phyloP scores from a whole-genome alignment of 225 moss, liverwort and hornwort genomes.

The Physcomitrellopsis africana region DNA sequence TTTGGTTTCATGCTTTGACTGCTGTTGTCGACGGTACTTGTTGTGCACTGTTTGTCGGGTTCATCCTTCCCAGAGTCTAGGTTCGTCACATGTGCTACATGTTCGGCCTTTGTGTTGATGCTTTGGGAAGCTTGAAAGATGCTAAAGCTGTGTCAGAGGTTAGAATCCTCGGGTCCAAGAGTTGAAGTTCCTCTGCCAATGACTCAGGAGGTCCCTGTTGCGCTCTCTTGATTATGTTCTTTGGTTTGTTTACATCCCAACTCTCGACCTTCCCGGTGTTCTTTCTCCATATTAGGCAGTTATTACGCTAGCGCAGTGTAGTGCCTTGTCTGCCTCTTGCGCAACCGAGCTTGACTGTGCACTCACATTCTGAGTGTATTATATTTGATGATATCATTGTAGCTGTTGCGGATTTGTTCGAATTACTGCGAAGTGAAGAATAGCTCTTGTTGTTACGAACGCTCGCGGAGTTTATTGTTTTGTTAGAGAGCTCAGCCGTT shows the following conservation, averaged over 20 bases:
- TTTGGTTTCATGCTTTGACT: constrained; percentile 23
- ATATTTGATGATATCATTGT: not conserved
- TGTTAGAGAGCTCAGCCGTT: not conserved
- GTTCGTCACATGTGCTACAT: constrained; percentile 20
- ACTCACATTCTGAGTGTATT: constrained; percentile 26
- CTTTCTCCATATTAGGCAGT: constrained; percentile 29
- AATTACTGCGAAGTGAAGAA: constrained; percentile 30
- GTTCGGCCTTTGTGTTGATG: constrained; percentile 33
- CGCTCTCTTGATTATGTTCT: constrained; percentile 38
- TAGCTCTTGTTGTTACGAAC: not conserved
- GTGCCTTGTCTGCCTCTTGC: not conserved
- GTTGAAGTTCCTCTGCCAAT: constrained; percentile 27
- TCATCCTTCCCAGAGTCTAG: constrained; percentile 27
- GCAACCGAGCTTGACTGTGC: constrained; percentile 23
- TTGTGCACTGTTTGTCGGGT: not conserved
- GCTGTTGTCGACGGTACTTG: constrained; percentile 21
- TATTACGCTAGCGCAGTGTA: constrained; percentile 15
- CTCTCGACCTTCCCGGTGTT: not conserved
- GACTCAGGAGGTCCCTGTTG: constrained; percentile 19
- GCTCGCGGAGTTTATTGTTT: constrained; percentile 2
- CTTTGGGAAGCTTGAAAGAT: constrained; percentile 28
- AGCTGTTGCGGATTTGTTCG: constrained; percentile 24
- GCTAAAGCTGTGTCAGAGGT: constrained; percentile 17
- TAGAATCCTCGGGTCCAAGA: constrained; percentile 29
- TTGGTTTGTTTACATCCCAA: constrained; percentile 10